These are phyloP conservation scores for Penicillium alfredii DNA, from an alignment of 495 filamentous ascomycete genomes.

Conservation along the genomic window DNA sequence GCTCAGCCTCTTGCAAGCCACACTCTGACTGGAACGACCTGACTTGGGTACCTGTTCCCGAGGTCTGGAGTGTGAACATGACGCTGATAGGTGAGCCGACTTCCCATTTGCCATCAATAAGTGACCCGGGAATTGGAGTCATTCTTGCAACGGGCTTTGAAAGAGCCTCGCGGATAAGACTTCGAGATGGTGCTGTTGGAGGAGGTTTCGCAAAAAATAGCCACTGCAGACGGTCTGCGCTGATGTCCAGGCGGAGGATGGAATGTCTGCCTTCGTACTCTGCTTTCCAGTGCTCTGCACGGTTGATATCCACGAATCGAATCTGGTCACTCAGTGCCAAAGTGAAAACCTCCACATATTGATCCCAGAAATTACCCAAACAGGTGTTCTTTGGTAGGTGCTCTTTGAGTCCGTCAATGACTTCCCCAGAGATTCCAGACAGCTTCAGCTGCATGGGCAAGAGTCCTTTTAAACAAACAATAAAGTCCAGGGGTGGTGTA, in stretches of 20 bases:
- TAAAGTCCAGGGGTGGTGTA: conserved; percentile 43
- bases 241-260: conserved; percentile 46
- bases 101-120: conserved; percentile 48
- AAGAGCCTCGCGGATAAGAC: conserved; percentile 41
- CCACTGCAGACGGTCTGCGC: conserved; percentile 43
- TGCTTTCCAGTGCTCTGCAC: conserved; percentile 48
- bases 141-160: conserved; percentile 53
- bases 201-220: conserved; percentile 46
- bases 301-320: conserved; percentile 39
- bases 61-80: conserved; percentile 12
- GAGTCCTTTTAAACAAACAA: conserved; percentile 33
- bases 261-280: conserved; percentile 44
- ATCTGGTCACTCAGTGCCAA: conserved; percentile 37
- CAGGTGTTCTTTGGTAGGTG: conserved; percentile 2
- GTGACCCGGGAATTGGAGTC: conserved; percentile 17
- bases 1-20: too few species aligned
- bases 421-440: conserved; percentile 23
- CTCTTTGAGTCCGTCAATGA: conserved; percentile 19
- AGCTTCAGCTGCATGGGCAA: conserved; percentile 45
- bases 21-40: conserved; percentile 26
- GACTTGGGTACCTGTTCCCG: conserved; percentile 19
- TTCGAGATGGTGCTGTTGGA: conserved; percentile 28
- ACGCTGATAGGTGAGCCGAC: conserved; percentile 40
- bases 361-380: conserved; percentile 25
- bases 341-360: conserved; percentile 29